Evolutionary conservation across 2,329 filamentous ascomycete species (phyloP).

Genomic region (Xylaria arbuscula): DNA sequence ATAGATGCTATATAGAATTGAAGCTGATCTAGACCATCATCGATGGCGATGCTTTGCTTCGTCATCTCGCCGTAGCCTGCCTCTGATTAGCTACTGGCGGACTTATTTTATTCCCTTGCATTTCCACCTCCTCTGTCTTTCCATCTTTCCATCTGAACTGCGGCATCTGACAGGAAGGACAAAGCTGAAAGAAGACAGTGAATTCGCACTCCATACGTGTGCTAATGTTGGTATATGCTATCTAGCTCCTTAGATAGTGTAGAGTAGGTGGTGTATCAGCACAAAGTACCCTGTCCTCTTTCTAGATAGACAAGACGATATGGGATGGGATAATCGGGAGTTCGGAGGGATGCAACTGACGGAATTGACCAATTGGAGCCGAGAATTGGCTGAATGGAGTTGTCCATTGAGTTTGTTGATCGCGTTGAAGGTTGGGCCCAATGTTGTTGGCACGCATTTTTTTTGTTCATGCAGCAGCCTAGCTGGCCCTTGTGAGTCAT

Average conservation of each 20-base stretch:
- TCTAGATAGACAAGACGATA: neutral
- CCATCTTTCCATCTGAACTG: neutral
- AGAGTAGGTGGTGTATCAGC: neutral
- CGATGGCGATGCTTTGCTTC: slow-evolving; percentile 31
- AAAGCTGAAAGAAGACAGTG: slow-evolving; percentile 22
- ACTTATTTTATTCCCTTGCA: too few species aligned
- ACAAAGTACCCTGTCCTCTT: neutral
- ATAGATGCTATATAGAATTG: slow-evolving; percentile 16
- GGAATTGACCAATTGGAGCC: slow-evolving; percentile 45
- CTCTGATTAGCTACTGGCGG: neutral
- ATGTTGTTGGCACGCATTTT: slow-evolving; percentile 13
- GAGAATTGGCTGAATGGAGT: slow-evolving; percentile 38
- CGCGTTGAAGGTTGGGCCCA: slow-evolving; percentile 25
- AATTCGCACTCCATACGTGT: neutral
- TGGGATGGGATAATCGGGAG: slow-evolving; percentile 25
- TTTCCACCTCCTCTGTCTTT: neutral
- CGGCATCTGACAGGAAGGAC: slow-evolving; percentile 19
- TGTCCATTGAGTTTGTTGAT: slow-evolving; percentile 9
- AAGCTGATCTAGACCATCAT: neutral
- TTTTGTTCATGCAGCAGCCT: slow-evolving; percentile 33
- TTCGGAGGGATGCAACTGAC: slow-evolving; percentile 21
- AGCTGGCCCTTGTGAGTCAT: slow-evolving; percentile 42
- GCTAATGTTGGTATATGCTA: too few species aligned
- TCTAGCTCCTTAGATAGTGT: neutral
- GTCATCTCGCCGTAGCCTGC: slow-evolving; percentile 38